These are phyloP conservation scores for Murraya koenigii DNA, from an alignment of 345 rosid species.

Conservation along the genomic window DNA sequence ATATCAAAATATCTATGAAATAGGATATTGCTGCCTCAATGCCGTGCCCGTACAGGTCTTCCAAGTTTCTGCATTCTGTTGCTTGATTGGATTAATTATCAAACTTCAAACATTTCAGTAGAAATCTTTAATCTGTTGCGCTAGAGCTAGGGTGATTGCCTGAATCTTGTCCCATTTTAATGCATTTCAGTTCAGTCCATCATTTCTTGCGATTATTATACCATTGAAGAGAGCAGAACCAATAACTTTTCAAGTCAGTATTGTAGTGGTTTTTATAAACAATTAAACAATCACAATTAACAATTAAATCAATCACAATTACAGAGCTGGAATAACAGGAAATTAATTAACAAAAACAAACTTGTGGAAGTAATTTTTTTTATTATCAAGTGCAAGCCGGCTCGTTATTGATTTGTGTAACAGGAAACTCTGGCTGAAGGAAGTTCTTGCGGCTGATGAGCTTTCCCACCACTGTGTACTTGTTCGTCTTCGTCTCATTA, in stretches of 20 bases:
- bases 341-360: too few relatives aligned
- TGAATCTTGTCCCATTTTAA: conserved; percentile 18
- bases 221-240: neutral
- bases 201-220: conserved; percentile 39
- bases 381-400: too few relatives aligned
- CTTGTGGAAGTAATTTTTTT: too few relatives aligned
- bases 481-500: too few relatives aligned
- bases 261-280: neutral
- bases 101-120: neutral
- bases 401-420: too few relatives aligned
- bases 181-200: conserved; percentile 67
- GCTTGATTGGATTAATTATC: neutral
- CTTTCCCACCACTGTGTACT: too few relatives aligned
- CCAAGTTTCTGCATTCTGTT: neutral
- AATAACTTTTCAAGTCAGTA: conserved; percentile 6
- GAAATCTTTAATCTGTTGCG: neutral
- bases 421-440: too few relatives aligned
- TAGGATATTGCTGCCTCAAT: conserved; percentile 45
- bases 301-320: too few relatives aligned
- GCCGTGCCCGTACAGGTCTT: conserved; percentile 90
- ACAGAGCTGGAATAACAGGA: too few relatives aligned
- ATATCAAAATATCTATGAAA: too few relatives aligned
- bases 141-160: conserved; percentile 1
- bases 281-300: too few relatives aligned
- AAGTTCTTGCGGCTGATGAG: too few relatives aligned